Evolutionary conservation across 139 green algal species (phyloP).

Genomic region (Auxenochlorella pyrenoidosa): DNA sequence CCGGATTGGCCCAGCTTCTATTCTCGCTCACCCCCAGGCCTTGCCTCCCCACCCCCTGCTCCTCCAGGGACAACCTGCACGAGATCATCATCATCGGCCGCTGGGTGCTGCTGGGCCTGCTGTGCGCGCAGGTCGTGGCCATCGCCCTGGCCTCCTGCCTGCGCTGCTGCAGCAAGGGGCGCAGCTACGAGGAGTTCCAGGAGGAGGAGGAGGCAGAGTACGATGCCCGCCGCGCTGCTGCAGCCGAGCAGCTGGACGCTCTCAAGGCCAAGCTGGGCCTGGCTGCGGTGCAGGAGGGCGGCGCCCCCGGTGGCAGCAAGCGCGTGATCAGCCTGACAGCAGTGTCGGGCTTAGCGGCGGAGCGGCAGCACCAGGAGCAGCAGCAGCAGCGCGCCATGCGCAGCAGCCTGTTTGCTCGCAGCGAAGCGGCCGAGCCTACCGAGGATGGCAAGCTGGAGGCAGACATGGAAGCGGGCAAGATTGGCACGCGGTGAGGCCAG

Average conservation of each 20-base stretch:
- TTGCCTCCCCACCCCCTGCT: neutral
- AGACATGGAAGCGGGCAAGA: slow-evolving; percentile 27
- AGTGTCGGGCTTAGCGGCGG: slow-evolving; percentile 13
- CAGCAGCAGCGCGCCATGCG: slow-evolving; percentile 21
- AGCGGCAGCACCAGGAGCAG: slow-evolving; percentile 15
- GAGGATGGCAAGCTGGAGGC: slow-evolving; percentile 23
- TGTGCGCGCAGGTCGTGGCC: slow-evolving; percentile 36
- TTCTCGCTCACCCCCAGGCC: neutral
- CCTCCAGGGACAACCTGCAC: slow-evolving; percentile 37
- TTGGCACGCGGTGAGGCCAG: neutral
- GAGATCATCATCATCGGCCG: slow-evolving; percentile 33
- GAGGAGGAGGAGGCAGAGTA: slow-evolving; percentile 36
- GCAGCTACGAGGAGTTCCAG: slow-evolving; percentile 37
- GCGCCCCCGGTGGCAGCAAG: neutral
- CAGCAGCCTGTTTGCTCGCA: slow-evolving; percentile 24
- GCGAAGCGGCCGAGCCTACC: neutral
- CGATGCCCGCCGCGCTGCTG: neutral
- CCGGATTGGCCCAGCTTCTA: too few species aligned
- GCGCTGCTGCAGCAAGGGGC: neutral
- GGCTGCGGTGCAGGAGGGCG: neutral
- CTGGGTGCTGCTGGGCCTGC: slow-evolving; percentile 47
- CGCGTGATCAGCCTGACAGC: slow-evolving; percentile 20
- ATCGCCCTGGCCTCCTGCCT: slow-evolving; percentile 26
- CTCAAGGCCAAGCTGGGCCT: slow-evolving; percentile 23
- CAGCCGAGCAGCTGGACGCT: slow-evolving; percentile 8